Percentiles rank a stretch among this genome's conserved stretches.
Evolutionary conservation across 2,329 filamentous ascomycete species (phyloP).

Genomic region (Myriosclerotinia scirpicola): DNA sequence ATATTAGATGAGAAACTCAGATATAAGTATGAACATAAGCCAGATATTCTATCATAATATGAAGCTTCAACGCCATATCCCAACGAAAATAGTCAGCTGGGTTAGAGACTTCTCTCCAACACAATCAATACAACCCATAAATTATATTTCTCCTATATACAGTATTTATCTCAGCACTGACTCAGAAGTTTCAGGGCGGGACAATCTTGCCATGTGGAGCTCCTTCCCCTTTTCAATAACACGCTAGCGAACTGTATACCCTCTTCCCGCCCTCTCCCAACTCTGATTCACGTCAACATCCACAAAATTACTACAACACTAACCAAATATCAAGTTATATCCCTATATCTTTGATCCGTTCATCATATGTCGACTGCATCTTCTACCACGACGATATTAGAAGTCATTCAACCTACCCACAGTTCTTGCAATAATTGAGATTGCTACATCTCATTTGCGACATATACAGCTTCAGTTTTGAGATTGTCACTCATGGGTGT

Average conservation of each 20-base stretch:
- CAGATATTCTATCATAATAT: neutral
- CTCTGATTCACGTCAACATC: neutral
- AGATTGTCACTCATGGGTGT: neutral
- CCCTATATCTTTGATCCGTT: neutral
- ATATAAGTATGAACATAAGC: neutral
- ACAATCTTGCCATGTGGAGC: no score
- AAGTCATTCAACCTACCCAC: neutral
- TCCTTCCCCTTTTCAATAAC: neutral
- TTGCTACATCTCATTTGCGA: neutral
- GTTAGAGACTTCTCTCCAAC: neutral
- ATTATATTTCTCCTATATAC: neutral
- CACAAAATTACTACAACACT: neutral
- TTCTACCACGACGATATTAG: neutral
- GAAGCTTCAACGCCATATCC: neutral
- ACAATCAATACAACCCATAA: neutral
- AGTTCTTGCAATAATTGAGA: neutral
- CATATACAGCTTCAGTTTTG: neutral
- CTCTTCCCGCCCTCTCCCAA: no score
- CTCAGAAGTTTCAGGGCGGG: neutral
- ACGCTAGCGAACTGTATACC: neutral
- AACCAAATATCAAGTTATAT: neutral
- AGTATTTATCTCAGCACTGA: neutral
- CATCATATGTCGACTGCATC: neutral
- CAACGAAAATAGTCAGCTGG: neutral
- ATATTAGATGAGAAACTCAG: neutral